Evolutionary conservation across 768 basidiomycete species (phyloP).

Genomic region (Auriscalpium orientale): DNA sequence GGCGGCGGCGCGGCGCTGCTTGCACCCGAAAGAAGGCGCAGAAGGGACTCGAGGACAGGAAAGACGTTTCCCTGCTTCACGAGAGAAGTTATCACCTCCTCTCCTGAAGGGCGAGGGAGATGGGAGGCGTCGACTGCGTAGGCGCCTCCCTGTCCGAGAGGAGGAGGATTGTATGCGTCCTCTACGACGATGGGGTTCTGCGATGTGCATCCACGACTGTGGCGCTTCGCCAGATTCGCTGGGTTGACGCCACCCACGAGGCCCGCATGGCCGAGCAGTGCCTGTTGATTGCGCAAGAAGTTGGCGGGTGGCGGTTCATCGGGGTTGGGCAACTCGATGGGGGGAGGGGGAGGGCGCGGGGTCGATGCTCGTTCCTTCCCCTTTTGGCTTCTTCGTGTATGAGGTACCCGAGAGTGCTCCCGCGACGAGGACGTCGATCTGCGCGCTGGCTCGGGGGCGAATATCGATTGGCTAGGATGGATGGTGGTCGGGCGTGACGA

Average conservation of each 20-base stretch:
- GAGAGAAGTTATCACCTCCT: constrained; percentile 54
- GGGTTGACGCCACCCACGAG: constrained; percentile 61
- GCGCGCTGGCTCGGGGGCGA: constrained; percentile 10
- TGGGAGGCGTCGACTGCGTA: constrained; percentile 31
- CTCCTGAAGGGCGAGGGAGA: constrained; percentile 43
- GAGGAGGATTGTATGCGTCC: constrained; percentile 37
- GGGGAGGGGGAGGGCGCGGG: constrained; percentile 42
- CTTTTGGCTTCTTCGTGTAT: constrained; percentile 23
- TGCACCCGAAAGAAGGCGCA: constrained; percentile 47
- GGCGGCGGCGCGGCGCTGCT: constrained; percentile 1
- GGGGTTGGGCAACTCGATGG: constrained; percentile 57
- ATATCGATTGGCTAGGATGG: constrained; percentile 2
- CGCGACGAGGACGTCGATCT: constrained; percentile 8
- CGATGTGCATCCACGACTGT: constrained; percentile 43
- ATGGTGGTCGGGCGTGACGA: not conserved
- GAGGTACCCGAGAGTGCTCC: constrained; percentile 9
- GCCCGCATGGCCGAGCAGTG: constrained; percentile 66
- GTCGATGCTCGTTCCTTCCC: constrained; percentile 32
- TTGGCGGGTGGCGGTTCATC: constrained; percentile 54
- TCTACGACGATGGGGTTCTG: constrained; percentile 67
- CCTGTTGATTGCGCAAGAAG: constrained; percentile 67
- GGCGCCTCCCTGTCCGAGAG: constrained; percentile 17
- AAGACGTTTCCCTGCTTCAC: constrained; percentile 60
- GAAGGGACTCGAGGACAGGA: constrained; percentile 53
- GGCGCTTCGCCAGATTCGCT: constrained; percentile 36